Evolutionary conservation across 345 rosid species (phyloP).

Genomic region (Alliaria petiolata): DNA sequence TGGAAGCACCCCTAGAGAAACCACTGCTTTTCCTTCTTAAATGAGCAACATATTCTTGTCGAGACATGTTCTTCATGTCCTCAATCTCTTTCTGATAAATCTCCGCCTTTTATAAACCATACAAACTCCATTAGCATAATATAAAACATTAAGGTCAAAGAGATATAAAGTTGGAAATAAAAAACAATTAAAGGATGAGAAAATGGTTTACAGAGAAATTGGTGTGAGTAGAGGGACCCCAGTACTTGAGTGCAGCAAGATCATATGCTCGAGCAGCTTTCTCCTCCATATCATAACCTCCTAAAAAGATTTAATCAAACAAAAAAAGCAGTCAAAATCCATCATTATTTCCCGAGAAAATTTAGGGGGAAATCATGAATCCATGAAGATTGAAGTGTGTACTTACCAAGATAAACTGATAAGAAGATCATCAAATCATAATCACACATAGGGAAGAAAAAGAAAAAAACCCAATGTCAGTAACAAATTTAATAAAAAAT

Average conservation of each 20-base stretch:
- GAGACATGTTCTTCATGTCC: conserved; percentile 78
- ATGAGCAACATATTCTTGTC: conserved; percentile 95
- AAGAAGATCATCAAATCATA: conserved; percentile 34
- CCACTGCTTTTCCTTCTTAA: conserved; percentile 98
- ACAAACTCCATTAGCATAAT: neutral
- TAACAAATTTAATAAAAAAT: neutral
- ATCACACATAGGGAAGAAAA: conserved; percentile 13
- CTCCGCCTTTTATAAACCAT: conserved; percentile 44
- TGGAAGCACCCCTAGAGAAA: conserved; percentile 97
- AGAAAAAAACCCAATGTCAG: conserved; percentile 23
- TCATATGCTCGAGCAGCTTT: conserved; percentile 98
- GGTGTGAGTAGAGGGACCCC: conserved; percentile 94
- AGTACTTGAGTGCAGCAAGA: conserved; percentile 96
- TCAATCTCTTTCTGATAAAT: conserved; percentile 75
- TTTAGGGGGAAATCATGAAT: conserved; percentile 26
- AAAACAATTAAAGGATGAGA: neutral
- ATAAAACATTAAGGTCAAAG: conserved; percentile 13
- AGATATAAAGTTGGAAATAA: neutral
- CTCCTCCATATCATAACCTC: conserved; percentile 99
- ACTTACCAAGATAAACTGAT: conserved; percentile 91
- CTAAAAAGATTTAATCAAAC: conserved; percentile 38
- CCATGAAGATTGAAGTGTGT: conserved; percentile 30
- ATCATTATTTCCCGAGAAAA: conserved; percentile 26
- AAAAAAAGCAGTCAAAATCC: conserved; percentile 28
- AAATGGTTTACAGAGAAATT: conserved; percentile 67